These are phyloP conservation scores for Ophiostoma sp. DNA, from an alignment of 2,329 filamentous ascomycete species.

Conservation along the genomic window DNA sequence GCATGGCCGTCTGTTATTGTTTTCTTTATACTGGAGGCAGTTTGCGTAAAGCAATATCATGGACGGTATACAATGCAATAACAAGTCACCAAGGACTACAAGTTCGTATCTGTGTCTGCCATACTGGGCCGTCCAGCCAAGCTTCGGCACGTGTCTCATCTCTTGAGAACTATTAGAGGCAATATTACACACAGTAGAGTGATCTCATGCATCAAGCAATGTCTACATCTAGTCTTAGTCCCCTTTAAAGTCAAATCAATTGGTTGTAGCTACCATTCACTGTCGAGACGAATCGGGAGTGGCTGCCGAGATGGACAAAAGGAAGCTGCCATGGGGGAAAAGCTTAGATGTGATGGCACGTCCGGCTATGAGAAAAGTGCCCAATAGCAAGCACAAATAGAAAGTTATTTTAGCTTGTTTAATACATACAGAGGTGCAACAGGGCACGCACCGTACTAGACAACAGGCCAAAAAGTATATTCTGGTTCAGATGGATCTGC, in stretches of 20 bases:
- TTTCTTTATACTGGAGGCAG: too few relatives aligned
- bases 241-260: background rate
- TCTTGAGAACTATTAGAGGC: background rate
- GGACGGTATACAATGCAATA: background rate
- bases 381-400: background rate
- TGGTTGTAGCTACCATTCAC: background rate
- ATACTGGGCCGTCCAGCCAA: background rate
- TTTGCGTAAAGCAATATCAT: too few relatives aligned
- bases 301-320: slow-evolving; percentile 4
- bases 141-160: slow-evolving; percentile 3
- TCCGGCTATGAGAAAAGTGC: background rate
- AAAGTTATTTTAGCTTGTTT: too few relatives aligned
- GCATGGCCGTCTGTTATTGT: background rate
- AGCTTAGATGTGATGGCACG: background rate
- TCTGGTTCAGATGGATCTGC: slow-evolving; percentile 1
- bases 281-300: background rate
- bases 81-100: background rate
- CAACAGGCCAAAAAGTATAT: background rate
- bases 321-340: background rate
- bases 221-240: background rate
- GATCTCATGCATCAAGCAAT: background rate
- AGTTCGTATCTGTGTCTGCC: background rate
- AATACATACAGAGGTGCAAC: background rate
- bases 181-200: background rate
- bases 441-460: background rate